Base-by-base conservation (phyloP, 495 filamentous ascomycete species). In the Xylaria longipes region DNA sequence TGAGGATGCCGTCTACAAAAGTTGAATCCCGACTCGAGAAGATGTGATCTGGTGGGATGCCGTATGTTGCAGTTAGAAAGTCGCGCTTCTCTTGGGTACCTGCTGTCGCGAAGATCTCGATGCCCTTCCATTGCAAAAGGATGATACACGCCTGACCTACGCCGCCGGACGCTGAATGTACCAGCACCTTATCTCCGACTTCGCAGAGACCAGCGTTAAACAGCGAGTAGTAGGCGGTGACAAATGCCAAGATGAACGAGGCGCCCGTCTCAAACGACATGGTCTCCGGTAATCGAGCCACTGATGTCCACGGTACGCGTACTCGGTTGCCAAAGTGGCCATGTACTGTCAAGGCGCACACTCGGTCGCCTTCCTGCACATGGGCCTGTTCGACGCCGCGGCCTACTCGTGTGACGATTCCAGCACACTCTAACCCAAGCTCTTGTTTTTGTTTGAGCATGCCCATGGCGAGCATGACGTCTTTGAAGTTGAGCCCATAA, bases 111-210 rank as follows among this genome's bases (percentile, higher is more conserved):
- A 84, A 90, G 8, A 91, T 81, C 62, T 87, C 82, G 5, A 86
- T 85, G 0, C 87, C 85, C 0, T 84, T 71, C 8, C 78, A 73
- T 56, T 88, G 82, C 0, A 84, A 82, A 0, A 91, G 65, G 62
- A 82, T 79, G 52, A 91, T 85, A 0, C 87, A 83, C 3, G 87
- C 87, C 72, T 89, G 85, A 6, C 88, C 89, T 0, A 89, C 80
- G 33, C 82, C 85, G 22, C 87, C 86, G 0, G 86, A 77, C 1
- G 83, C 89, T 0, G 81, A 78, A 66, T 90, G 87, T 39, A 91
- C 87, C 27, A 91, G 78, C 0, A 90, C 82, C 0, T 74, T 80
- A 61, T 91, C 90, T 0, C 37, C 89, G 80, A 77, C 73, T 43
- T 79, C 52, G 1, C 84, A 71, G 1, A 74, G 64, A 0, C 77